Evolutionary conservation across 1,139 yeast genomes (phyloP).

Genomic region (Pichia sp.): DNA sequence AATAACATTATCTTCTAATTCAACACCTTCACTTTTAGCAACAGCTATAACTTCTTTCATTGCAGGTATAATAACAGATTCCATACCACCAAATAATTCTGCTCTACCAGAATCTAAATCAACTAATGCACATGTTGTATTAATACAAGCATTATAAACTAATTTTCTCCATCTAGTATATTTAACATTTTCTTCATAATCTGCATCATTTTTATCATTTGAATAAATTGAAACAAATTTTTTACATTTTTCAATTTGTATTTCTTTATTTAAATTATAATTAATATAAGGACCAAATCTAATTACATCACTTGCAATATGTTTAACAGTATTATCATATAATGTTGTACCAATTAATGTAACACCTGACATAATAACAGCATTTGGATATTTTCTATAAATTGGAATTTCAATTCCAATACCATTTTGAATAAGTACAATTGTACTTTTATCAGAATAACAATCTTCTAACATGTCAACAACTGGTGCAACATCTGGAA

Average conservation of each 20-base stretch:
- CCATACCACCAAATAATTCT: constrained; percentile 47
- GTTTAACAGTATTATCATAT: constrained; percentile 44
- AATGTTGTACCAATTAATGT: constrained; percentile 64
- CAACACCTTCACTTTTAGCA: constrained; percentile 58
- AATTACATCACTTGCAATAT: constrained; percentile 45
- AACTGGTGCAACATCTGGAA: constrained; percentile 57
- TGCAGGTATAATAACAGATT: constrained; percentile 47
- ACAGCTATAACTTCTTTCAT: constrained; percentile 57
- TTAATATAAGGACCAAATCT: constrained; percentile 49
- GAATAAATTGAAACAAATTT: constrained; percentile 46
- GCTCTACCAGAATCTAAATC: constrained; percentile 55
- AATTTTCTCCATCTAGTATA: constrained; percentile 65
- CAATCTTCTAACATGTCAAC: constrained; percentile 58
- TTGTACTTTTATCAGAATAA: constrained; percentile 42
- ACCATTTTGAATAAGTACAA: constrained; percentile 68
- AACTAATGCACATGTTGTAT: constrained; percentile 53
- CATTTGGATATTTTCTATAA: constrained; percentile 48
- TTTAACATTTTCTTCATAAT: constrained; percentile 44
- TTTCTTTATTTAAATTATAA: constrained; percentile 27
- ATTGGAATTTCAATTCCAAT: constrained; percentile 63
- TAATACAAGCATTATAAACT: constrained; percentile 60
- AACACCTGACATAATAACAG: constrained; percentile 59
- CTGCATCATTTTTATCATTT: constrained; percentile 38
- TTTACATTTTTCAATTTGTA: constrained; percentile 29
- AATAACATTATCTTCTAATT: constrained; percentile 14